Conservation (phyloP, 345 rosid species). For the Clarkia xantiana region DNA sequence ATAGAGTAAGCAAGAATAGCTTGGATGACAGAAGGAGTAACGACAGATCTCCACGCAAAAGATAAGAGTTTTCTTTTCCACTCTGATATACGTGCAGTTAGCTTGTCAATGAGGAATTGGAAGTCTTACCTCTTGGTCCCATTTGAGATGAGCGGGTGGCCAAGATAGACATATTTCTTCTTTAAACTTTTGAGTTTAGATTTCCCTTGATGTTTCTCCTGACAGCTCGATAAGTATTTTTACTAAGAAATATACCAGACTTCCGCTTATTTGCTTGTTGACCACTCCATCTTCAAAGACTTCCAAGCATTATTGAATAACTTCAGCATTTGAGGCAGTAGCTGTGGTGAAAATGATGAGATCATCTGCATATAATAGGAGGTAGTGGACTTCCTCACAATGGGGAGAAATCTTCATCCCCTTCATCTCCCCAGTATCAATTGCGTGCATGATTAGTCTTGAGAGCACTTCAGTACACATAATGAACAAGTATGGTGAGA, state of each 20-base stretch:
- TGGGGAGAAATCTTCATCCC: background rate
- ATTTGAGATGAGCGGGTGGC: too few relatives aligned
- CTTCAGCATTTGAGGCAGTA: background rate
- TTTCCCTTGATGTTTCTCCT: background rate
- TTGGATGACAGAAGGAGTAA: too few relatives aligned
- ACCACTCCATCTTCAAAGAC: background rate
- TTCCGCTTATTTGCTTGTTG: background rate
- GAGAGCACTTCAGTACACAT: background rate
- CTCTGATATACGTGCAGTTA: too few relatives aligned
- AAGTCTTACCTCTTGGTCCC: too few relatives aligned
- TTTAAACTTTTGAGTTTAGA: background rate
- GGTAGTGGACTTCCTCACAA: too few relatives aligned
- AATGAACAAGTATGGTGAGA: background rate
- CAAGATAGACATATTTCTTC: too few relatives aligned
- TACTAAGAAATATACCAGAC: background rate
- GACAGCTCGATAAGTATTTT: background rate
- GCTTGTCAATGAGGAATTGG: too few relatives aligned
- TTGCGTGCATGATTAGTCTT: background rate
- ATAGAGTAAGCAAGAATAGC: too few relatives aligned
- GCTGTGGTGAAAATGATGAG: background rate
- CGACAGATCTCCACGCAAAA: too few relatives aligned
- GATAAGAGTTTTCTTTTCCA: too few relatives aligned
- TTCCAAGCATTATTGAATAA: background rate
- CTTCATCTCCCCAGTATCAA: background rate
- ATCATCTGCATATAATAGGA: too few relatives aligned